Evolutionary conservation across 2,329 filamentous ascomycete genomes (phyloP), one percentile per base, ranked within the genome.

Genomic region (Chaetothyriales sp.): DNA sequence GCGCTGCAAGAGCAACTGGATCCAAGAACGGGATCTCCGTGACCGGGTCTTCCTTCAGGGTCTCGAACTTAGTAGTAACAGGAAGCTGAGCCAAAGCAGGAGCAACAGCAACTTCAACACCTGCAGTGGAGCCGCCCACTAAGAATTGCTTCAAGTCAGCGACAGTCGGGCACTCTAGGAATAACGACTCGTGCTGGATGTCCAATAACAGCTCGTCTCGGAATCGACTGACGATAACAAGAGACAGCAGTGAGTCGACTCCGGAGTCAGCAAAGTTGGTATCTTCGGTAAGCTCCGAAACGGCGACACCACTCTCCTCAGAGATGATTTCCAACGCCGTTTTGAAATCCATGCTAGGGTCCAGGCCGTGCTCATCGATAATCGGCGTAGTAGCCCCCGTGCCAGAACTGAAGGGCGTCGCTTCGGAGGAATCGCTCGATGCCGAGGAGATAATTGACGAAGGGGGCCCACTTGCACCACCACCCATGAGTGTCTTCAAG

Each of bases 191-290:
- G n/a, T 50, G 26, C 50, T 74, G 72, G 51, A 80, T 73, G 48
- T 79, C 77, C 54, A 80, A 66, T 53, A 77, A 73, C 20, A 80
- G 68, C 44, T 80, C 77, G 60, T 80, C 77, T 43, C 77, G 74
- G 65, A 79, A 79, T 60, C 75, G 74, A 56, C 76, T 76, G 44
- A 76, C 78, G 55, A 80, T 77, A 25, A 76, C 79, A 51, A 80
- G 61, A 1, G 77, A 79, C 55, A 80, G 72, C 18, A 80, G 68
- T 5, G 77, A 80, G 63, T 80, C 77, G 26, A 80, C 76, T 52
- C 77, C 77, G 22, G 79, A 73, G 59, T 80, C 78, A 57, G 78
- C 76, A 57, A 80, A 80, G 47, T 75, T 73, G 48, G 77, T 71
- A 49, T 77, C 74, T 49, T 80, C 76, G 10, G 77, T 73, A 49